Conservation (phyloP, 106 monocot species). For the Apostasia shenzhenica region DNA sequence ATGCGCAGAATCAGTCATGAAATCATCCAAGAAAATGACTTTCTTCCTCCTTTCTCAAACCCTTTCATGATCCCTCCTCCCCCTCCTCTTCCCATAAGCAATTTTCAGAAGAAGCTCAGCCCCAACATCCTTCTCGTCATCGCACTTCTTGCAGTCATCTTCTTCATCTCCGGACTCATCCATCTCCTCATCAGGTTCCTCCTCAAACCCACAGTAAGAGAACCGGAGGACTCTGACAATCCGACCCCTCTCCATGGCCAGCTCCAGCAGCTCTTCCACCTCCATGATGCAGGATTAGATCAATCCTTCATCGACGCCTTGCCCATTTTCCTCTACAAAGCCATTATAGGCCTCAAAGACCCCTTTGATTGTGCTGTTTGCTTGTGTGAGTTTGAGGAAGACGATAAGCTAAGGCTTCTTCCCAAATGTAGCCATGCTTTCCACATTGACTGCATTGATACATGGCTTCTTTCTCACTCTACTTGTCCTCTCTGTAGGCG, state of each 20-base stretch:
- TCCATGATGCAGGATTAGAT: conserved; percentile 89
- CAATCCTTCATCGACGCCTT: conserved; percentile 86
- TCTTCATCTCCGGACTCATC: conserved; percentile 68
- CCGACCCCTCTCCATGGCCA: conserved; percentile 75
- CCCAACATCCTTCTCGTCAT: conserved; percentile 59
- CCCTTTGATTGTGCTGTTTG: conserved; percentile 95
- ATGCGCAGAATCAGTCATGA: too few species aligned
- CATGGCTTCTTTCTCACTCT: conserved; percentile 83
- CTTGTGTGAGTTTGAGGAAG: conserved; percentile 80
- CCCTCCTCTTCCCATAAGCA: background rate
- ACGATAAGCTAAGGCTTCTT: conserved; percentile 72
- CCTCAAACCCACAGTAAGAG: conserved; percentile 27
- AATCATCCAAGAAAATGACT: too few species aligned
- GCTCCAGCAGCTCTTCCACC: conserved; percentile 94
- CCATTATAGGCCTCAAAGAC: conserved; percentile 73
- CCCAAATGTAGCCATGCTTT: conserved; percentile 88
- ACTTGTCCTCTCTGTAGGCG: conserved; percentile 77
- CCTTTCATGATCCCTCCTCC: conserved; percentile 8
- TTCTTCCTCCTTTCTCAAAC: too few species aligned
- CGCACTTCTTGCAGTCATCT: conserved; percentile 51
- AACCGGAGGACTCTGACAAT: conserved; percentile 25
- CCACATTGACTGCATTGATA: conserved; percentile 78
- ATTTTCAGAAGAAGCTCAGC: conserved; percentile 42
- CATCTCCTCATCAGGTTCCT: conserved; percentile 67
- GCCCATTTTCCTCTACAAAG: conserved; percentile 81